These are phyloP conservation scores for Didymella pinodella DNA, from an alignment of 2,329 filamentous ascomycete genomes.

Conservation along the genomic window DNA sequence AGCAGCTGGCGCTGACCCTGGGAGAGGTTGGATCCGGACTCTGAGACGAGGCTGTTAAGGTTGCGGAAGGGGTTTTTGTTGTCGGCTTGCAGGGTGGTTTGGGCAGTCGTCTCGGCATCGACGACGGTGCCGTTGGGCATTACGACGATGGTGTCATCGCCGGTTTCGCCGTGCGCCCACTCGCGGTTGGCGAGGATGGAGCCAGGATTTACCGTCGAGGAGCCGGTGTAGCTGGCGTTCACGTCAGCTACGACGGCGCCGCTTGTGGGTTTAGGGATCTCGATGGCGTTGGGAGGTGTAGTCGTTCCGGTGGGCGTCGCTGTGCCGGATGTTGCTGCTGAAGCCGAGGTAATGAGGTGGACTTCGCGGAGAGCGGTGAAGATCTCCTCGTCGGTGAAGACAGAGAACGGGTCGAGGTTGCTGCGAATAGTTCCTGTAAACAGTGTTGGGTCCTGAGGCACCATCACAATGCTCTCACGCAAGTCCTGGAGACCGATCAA, in stretches of 20 bases:
- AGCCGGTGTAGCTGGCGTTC: conserved; percentile 36
- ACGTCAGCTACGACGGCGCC: conserved; percentile 37
- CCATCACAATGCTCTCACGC: conserved; percentile 93
- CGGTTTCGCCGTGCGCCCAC: conserved; percentile 38
- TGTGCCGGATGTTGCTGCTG: conserved; percentile 48
- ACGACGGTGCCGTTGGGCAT: conserved; percentile 43
- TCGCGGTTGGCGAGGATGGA: conserved; percentile 44
- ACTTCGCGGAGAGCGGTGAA: conserved; percentile 87
- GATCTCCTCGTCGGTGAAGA: conserved; percentile 90
- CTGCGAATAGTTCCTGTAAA: conserved; percentile 91
- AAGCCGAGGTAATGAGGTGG: conserved; percentile 72
- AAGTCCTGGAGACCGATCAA: conserved; percentile 91
- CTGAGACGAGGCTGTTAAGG: conserved; percentile 80
- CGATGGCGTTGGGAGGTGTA: conserved; percentile 37
- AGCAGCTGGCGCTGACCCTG: conserved; percentile 95
- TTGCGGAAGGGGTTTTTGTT: conserved; percentile 98
- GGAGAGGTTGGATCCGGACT: conserved; percentile 92
- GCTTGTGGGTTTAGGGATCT: conserved; percentile 45
- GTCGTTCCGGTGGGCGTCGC: conserved; percentile 31
- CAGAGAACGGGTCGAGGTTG: conserved; percentile 90
- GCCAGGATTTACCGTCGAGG: conserved; percentile 44
- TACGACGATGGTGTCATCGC: conserved; percentile 42
- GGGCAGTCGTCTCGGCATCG: conserved; percentile 34
- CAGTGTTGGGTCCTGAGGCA: conserved; percentile 94
- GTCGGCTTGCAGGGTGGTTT: conserved; percentile 59